phyloP scores from a whole-genome alignment of 805 yeast genomes.

The Scheffersomyces stipitis region DNA sequence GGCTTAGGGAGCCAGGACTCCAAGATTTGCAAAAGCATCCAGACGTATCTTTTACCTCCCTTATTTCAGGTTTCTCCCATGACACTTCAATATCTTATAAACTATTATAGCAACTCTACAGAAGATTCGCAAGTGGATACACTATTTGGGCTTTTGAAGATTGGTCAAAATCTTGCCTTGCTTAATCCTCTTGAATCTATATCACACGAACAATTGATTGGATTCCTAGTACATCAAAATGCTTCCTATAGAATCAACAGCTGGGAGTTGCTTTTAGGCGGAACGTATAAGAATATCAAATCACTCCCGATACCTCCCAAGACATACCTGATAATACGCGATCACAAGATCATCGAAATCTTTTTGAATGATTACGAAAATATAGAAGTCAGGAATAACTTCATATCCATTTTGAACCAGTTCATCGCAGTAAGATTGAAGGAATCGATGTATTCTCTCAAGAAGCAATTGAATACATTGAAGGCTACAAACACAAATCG shows the following conservation, averaged over 20 bases:
- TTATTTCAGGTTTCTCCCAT: slow-evolving; percentile 54
- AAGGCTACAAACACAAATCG: slow-evolving; percentile 21
- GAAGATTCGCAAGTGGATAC: slow-evolving; percentile 27
- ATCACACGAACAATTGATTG: slow-evolving; percentile 17
- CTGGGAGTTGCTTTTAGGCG: slow-evolving; percentile 61
- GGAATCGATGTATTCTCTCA: slow-evolving; percentile 62
- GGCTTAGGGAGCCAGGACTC: slow-evolving; percentile 26
- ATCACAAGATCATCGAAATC: slow-evolving; percentile 39
- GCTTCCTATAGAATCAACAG: slow-evolving; percentile 49
- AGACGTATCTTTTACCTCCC: slow-evolving; percentile 60
- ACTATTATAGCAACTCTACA: slow-evolving; percentile 23
- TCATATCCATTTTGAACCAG: slow-evolving; percentile 58
- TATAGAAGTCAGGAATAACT: slow-evolving; percentile 66
- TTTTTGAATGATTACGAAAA: slow-evolving; percentile 60
- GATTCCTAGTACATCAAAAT: slow-evolving; percentile 48
- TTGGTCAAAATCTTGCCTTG: slow-evolving; percentile 58
- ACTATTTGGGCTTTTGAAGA: slow-evolving; percentile 54
- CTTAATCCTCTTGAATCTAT: slow-evolving; percentile 6
- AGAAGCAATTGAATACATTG: slow-evolving; percentile 48
- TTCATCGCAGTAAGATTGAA: slow-evolving; percentile 59
- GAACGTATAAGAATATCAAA: slow-evolving; percentile 39
- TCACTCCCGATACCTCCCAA: slow-evolving; percentile 53
- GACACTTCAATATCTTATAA: slow-evolving; percentile 42
- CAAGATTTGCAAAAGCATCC: slow-evolving; percentile 46
- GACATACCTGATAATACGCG: slow-evolving; percentile 44